A percentile compares a stretch with the other conserved stretches of the same genome.
phyloP scores from a whole-genome alignment of 495 filamentous ascomycete species.

The Sporormia fimetaria region DNA sequence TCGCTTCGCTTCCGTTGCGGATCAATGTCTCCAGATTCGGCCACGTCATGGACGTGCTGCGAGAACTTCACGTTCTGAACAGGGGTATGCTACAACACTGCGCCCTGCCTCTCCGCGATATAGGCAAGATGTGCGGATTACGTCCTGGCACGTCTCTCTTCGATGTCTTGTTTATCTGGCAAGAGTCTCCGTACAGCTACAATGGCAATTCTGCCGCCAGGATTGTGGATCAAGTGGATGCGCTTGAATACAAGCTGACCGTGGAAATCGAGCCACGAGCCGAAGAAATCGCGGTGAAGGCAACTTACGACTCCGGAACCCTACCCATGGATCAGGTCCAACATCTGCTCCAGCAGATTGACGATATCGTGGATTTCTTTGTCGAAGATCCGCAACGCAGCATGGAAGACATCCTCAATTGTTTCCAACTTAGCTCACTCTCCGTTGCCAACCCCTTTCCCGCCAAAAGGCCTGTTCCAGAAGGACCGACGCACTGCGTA shows the following conservation, averaged over 20 bases:
- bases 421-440: conserved; percentile 35
- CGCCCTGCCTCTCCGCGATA: conserved; percentile 50
- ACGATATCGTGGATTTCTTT: conserved; percentile 40
- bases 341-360: conserved; percentile 47
- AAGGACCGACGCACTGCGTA: conserved; percentile 40
- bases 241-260: conserved; percentile 60
- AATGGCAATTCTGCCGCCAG: conserved; percentile 31
- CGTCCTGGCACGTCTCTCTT: conserved; percentile 44
- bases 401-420: conserved; percentile 29
- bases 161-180: conserved; percentile 66
- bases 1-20: conserved; percentile 57
- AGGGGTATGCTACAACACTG: conserved; percentile 48
- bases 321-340: conserved; percentile 41
- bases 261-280: conserved; percentile 55
- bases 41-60: conserved; percentile 46
- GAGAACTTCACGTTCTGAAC: conserved; percentile 48
- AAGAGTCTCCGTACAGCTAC: conserved; percentile 48
- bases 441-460: conserved; percentile 45
- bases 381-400: conserved; percentile 32
- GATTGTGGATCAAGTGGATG: conserved; percentile 47
- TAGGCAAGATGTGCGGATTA: conserved; percentile 46
- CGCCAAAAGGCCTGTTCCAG: conserved; percentile 1
- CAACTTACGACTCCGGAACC: conserved; percentile 42
- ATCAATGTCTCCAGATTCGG: conserved; percentile 38
- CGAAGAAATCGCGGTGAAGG: conserved; percentile 35